These are phyloP conservation scores for Termitomyces sp. DNA, from an alignment of 768 basidiomycete species.

Conservation along the genomic window DNA sequence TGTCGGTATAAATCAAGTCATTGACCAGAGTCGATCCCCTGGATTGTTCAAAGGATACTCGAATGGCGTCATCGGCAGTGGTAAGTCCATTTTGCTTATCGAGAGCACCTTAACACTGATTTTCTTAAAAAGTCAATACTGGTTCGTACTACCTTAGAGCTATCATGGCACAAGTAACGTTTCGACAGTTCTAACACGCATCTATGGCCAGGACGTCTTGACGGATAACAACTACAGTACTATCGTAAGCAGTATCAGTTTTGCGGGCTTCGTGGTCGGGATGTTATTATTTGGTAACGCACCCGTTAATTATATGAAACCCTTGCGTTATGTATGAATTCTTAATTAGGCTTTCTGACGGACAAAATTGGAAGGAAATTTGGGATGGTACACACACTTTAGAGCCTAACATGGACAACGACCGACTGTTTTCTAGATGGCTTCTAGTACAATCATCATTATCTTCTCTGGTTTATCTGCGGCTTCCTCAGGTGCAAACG, in stretches of 20 bases:
- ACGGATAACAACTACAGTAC: slow-evolving; percentile 51
- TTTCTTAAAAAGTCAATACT: slow-evolving; percentile 49
- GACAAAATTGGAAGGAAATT: slow-evolving; percentile 84
- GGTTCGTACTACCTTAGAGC: slow-evolving; percentile 29
- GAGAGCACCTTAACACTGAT: not conserved
- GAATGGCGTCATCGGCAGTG: slow-evolving; percentile 73
- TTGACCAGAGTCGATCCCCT: not conserved
- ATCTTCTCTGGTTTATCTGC: slow-evolving; percentile 83
- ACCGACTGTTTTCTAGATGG: slow-evolving; percentile 41
- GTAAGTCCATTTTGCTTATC: slow-evolving; percentile 33
- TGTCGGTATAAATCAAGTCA: not conserved
- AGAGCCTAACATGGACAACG: not conserved
- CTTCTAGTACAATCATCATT: slow-evolving; percentile 74
- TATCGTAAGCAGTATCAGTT: slow-evolving; percentile 60
- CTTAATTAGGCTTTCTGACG: slow-evolving; percentile 51
- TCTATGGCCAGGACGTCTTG: slow-evolving; percentile 58
- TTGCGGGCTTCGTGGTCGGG: slow-evolving; percentile 80
- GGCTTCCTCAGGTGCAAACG: slow-evolving; percentile 71
- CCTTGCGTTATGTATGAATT: not conserved
- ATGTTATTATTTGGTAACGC: slow-evolving; percentile 65
- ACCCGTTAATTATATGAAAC: not conserved
- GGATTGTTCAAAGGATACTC: slow-evolving; percentile 53
- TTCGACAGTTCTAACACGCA: slow-evolving; percentile 51
- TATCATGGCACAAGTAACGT: not conserved
- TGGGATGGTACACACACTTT: slow-evolving; percentile 59